Conservation (phyloP, 2,329 filamentous ascomycete species). For the Microcyclospora tardicrescens region DNA sequence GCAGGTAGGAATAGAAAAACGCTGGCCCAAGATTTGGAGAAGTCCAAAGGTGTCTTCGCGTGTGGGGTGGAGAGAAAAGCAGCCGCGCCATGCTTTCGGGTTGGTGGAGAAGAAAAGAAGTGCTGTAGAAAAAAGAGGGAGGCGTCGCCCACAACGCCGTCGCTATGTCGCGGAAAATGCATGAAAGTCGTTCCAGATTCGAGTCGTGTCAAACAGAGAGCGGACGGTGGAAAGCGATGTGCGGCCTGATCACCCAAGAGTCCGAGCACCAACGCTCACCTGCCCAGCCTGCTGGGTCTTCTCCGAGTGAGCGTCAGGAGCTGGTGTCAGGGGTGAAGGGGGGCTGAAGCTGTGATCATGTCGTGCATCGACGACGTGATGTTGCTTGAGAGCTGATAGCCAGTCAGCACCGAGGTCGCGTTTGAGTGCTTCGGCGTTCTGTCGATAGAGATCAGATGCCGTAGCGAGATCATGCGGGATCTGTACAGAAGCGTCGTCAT, state of each 20-base stretch:
- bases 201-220: neutral
- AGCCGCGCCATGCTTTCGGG: conserved; percentile 1
- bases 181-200: neutral
- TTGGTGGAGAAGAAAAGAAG: neutral
- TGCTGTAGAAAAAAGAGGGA: neutral
- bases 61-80: too few species aligned
- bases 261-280: conserved; percentile 20
- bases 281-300: conserved; percentile 10
- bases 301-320: too few species aligned
- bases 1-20: too few species aligned
- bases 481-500: conserved; percentile 17
- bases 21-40: too few species aligned
- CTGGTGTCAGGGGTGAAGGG: neutral
- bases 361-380: conserved; percentile 36
- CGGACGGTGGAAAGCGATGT: neutral
- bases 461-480: conserved; percentile 16
- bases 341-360: neutral
- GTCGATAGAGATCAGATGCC: conserved; percentile 47
- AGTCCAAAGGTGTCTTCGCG: too few species aligned
- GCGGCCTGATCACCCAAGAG: conserved; percentile 18
- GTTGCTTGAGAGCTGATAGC: conserved; percentile 73
- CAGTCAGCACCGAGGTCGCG: conserved; percentile 79
- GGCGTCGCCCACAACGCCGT: conserved; percentile 1
- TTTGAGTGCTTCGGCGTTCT: conserved; percentile 75
- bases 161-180: neutral